These are phyloP conservation scores for Xylaria sp. DNA, from an alignment of 2,329 filamentous ascomycete genomes.

Conservation along the genomic window DNA sequence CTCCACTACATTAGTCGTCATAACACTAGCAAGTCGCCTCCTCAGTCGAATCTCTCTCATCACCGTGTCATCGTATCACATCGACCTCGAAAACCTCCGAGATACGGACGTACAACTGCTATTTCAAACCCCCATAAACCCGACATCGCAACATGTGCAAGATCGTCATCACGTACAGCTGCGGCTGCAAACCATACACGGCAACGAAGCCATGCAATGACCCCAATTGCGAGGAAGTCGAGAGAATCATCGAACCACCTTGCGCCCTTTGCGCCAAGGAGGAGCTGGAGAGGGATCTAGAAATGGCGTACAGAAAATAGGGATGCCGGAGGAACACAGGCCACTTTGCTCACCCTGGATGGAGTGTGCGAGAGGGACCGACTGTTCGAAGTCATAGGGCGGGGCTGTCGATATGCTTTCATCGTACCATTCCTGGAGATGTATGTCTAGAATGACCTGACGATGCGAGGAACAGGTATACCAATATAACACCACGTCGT, in stretches of 20 bases:
- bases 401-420: background rate
- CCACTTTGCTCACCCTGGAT: background rate
- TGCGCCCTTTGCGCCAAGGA: constrained; percentile 33
- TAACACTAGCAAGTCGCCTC: background rate
- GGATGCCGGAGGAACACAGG: background rate
- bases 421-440: constrained; percentile 15
- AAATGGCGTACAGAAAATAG: constrained; percentile 14
- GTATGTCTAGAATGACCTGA: constrained; percentile 6
- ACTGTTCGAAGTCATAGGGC: background rate
- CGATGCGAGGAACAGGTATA: background rate
- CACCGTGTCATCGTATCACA: background rate
- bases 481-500: background rate
- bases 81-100: background rate
- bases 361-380: background rate
- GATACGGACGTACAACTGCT: background rate
- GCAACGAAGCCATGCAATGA: constrained; percentile 20
- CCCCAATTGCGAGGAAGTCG: constrained; percentile 27
- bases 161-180: constrained; percentile 33
- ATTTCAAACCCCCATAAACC: background rate
- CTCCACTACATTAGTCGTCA: background rate
- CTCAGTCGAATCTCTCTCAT: background rate
- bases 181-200: constrained; percentile 34
- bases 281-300: constrained; percentile 26
- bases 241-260: constrained; percentile 25
- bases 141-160: constrained; percentile 36